Conservation (phyloP, 805 yeast genomes). For the Maudiozyma serrabonitensis region DNA sequence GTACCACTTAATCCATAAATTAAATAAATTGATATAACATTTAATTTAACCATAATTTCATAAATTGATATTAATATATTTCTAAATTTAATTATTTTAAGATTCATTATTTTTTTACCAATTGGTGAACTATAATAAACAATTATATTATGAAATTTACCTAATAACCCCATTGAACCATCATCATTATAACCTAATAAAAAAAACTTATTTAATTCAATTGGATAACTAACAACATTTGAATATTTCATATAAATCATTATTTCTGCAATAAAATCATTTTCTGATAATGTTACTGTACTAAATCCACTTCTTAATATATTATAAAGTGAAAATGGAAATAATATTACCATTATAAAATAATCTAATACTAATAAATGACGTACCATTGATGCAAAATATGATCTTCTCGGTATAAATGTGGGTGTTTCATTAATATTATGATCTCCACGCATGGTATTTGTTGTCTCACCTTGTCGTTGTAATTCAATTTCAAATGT, state of each 20-base stretch:
- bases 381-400: slow-evolving; percentile 16
- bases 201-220: no score
- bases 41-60: slow-evolving; percentile 12
- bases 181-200: slow-evolving; percentile 9
- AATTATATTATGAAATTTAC: slow-evolving; percentile 27
- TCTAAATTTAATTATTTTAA: neutral
- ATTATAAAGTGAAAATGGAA: slow-evolving; percentile 28
- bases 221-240: slow-evolving; percentile 18
- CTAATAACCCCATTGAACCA: slow-evolving; percentile 16
- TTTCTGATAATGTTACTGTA: slow-evolving; percentile 22
- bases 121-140: slow-evolving; percentile 21
- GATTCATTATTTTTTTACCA: neutral
- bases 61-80: slow-evolving; percentile 6
- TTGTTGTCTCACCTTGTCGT: neutral
- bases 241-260: slow-evolving; percentile 16
- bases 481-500: slow-evolving; percentile 3
- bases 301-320: slow-evolving; percentile 21
- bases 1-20: slow-evolving; percentile 25
- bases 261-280: slow-evolving; percentile 22
- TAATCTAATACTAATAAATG: slow-evolving; percentile 23
- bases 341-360: slow-evolving; percentile 18
- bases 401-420: slow-evolving; percentile 15
- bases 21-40: slow-evolving; percentile 16
- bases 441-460: neutral
- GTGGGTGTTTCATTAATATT: slow-evolving; percentile 2